Evolutionary conservation across 176 grass and related monocot genomes (phyloP), one percentile per base, ranked within the genome.

Genomic region (Musa itinerans): DNA sequence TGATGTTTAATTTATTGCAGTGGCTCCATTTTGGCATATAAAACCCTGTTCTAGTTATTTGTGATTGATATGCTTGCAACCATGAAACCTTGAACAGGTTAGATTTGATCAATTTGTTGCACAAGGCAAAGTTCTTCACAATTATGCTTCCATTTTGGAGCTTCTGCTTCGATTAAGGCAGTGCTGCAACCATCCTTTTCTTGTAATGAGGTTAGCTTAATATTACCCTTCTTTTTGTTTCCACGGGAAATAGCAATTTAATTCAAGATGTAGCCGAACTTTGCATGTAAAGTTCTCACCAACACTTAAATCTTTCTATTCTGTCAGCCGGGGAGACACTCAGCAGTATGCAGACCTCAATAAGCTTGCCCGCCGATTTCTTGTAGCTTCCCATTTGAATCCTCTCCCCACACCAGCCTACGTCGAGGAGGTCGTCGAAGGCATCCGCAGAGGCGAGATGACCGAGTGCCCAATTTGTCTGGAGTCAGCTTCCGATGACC

Each of bases 161-260:
- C 83, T 96, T 15, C 87, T 92, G 65, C 89, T 92, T 63, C 87
- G 89, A 63, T 74, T 96, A 66, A 83, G 93, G 48, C 93, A 96
- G 77, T 96, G 93, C 68, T 96, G 93, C 17, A 80, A 96, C 51
- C 93, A 96, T 52, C 89, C 93, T 78, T 96, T 92, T 84, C 89
- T 96, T n/a, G 89, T 96, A 54, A 92, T 96, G 85, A 90, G 87
- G 93, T 96, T 79, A 71, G 65, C 57, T 73, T 50, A 11, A 9
- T 49, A 29, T 56, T 27, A 53, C 65, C 80, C 68, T 82, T 82
- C 16, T 10, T 15, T 50, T 10, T 51, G 1, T 17, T n/a, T 71
- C 68, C 9, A 19, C 6, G 19, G 14, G 10, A 65, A 22, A 20
- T 2, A 2, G 22, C 9, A 65, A 24, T 14, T 69, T 1, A 69